Conservation (phyloP, 75 land plant genomes). For the Isoetes taiwanensis region DNA sequence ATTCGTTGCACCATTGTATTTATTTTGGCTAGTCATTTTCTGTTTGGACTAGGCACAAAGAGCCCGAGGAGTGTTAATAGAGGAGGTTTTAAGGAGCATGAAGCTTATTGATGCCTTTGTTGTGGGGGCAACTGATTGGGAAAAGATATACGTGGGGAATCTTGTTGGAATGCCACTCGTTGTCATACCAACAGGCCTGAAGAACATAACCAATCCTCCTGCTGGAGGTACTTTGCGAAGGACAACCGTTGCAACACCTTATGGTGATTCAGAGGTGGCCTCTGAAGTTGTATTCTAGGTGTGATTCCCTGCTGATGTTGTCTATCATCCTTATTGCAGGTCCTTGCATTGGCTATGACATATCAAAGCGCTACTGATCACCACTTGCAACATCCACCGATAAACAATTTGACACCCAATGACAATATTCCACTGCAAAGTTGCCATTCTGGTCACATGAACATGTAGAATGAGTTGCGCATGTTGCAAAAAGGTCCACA, state of each 20-base stretch:
- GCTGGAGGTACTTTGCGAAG: constrained; percentile 27
- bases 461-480: too few species aligned
- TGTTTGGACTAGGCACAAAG: too few species aligned
- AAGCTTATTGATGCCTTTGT: constrained; percentile 36
- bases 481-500: too few species aligned
- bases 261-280: constrained; percentile 59
- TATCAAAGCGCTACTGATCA: constrained; percentile 59
- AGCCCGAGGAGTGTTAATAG: background rate
- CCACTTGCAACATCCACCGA: constrained; percentile 59
- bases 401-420: too few species aligned
- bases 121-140: constrained; percentile 83
- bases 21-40: too few species aligned
- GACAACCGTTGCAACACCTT: constrained; percentile 49
- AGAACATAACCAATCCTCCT: constrained; percentile 29
- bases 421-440: too few species aligned
- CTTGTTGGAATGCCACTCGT: constrained; percentile 75
- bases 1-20: background rate
- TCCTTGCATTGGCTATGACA: constrained; percentile 63
- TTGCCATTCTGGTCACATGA: too few species aligned
- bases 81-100: background rate
- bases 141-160: constrained; percentile 64
- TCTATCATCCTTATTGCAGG: too few species aligned
- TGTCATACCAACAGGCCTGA: constrained; percentile 61
- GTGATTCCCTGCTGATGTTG: too few species aligned
- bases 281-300: too few species aligned